A percentile compares a stretch with the other conserved stretches of the same genome.
phyloP scores from a whole-genome alignment of 805 yeast species.

The Starmera dryadoides region DNA sequence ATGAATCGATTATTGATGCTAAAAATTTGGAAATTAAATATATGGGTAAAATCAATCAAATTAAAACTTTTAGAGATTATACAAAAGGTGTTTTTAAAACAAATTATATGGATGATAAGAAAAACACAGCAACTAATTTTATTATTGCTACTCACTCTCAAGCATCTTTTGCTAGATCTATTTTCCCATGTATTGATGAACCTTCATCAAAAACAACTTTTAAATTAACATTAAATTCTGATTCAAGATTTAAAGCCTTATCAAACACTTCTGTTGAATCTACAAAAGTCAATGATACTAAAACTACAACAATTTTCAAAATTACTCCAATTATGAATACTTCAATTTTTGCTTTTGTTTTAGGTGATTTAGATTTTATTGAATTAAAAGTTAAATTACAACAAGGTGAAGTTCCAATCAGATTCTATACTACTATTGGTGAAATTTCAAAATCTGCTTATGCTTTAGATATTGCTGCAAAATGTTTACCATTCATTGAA shows the following conservation, averaged over 20 bases:
- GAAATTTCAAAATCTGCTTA: slow-evolving; percentile 38
- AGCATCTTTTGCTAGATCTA: slow-evolving; percentile 53
- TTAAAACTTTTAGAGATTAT: slow-evolving; percentile 44
- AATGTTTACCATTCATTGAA: slow-evolving; percentile 42
- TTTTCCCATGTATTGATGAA: slow-evolving; percentile 71
- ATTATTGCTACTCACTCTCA: slow-evolving; percentile 68
- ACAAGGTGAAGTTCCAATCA: slow-evolving; percentile 33
- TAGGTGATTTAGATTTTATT: slow-evolving; percentile 59
- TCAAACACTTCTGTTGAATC: slow-evolving; percentile 38
- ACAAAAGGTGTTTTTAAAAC: slow-evolving; percentile 67
- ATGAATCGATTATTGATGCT: slow-evolving; percentile 15
- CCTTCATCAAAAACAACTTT: slow-evolving; percentile 45
- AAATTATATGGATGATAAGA: slow-evolving; percentile 44
- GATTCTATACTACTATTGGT: slow-evolving; percentile 51
- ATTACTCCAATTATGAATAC: slow-evolving; percentile 53
- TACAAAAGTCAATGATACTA: slow-evolving; percentile 17
- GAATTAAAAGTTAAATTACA: slow-evolving; percentile 26
- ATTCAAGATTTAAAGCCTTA: slow-evolving; percentile 37
- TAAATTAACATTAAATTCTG: slow-evolving; percentile 40
- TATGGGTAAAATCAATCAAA: slow-evolving; percentile 43
- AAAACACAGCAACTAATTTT: slow-evolving; percentile 42
- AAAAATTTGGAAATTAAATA: slow-evolving; percentile 27
- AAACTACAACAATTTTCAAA: slow-evolving; percentile 35
- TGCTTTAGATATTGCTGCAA: slow-evolving; percentile 41
- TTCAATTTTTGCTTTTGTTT: slow-evolving; percentile 58